Conservation (phyloP, 129 eudicot species). For the Scalesia atractyloides region DNA sequence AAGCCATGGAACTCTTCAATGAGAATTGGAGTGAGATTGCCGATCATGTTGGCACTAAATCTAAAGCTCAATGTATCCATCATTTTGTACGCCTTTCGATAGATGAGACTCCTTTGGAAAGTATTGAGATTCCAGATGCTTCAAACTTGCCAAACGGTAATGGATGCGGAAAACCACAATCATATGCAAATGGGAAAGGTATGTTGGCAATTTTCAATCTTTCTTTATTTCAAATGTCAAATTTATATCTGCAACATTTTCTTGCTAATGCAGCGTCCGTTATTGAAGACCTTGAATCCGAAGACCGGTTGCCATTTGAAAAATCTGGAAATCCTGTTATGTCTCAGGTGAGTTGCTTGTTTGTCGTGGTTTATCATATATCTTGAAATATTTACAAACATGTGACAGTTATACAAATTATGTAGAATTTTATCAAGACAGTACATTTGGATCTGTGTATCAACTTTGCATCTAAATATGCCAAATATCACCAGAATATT, state of each 20-base stretch:
- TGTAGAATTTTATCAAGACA: not conserved
- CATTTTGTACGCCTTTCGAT: constrained; percentile 87
- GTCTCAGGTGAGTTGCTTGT: constrained; percentile 65
- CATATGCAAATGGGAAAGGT: constrained; percentile 66
- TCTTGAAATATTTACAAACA: constrained; percentile 17
- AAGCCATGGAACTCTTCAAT: constrained; percentile 70
- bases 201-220: constrained; percentile 31
- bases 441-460: not conserved
- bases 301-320: constrained; percentile 68
- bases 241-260: constrained; percentile 17
- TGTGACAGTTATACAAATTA: not conserved
- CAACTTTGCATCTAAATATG: not conserved
- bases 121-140: constrained; percentile 59
- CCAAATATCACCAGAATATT: not conserved
- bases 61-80: constrained; percentile 89
- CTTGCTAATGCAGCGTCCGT: constrained; percentile 50
- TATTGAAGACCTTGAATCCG: constrained; percentile 51
- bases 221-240: not conserved
- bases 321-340: constrained; percentile 88
- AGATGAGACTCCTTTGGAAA: constrained; percentile 71
- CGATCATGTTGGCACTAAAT: constrained; percentile 88
- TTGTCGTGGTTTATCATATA: constrained; percentile 10
- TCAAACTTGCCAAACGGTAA: constrained; percentile 40
- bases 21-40: constrained; percentile 93
- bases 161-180: constrained; percentile 45